Base-by-base conservation (phyloP, 148 eudicot genomes). In the Chenopodium formosanum region DNA sequence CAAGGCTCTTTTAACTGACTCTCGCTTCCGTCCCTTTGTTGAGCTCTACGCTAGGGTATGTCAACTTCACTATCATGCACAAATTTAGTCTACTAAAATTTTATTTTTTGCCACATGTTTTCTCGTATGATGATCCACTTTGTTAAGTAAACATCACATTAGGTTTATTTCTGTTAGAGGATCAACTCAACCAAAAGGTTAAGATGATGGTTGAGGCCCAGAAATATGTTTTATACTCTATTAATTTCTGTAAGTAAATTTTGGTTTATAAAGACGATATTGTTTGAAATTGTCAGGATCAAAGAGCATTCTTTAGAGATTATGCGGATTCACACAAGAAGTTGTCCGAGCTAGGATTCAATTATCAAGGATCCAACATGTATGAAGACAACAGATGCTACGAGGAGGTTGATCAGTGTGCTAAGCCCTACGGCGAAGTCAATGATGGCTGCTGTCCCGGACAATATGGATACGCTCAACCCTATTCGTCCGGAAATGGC, bases 261-360 rank as follows among this genome's bases (percentile, higher is more conserved):
- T 48, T 48, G 52, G 52, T 48, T 48, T 9, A 48, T 53, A 53
- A 3, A 52, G 56, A 14, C 11, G 13, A 52, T 14, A 52, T 2
- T 50, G 16, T 50, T 50, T 50, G 14, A 34, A 34, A 34, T 34
- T 34, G 37, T 34, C 44, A 93, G 98, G 93, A 95, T 78, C 91
- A 95, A 71, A 91, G 88, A 40, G 91, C 89, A 52, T 95, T 95
- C 81, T 95, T 95, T 83, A 84, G 76, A 84, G 97, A 93, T 81
- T 95, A 95, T 83, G 95, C 95, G 9, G 87, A 71, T 52, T 95
- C 98, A 81, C 98, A 93, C 92, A 93, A 91, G 89, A 95, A 91
- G 82, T 82, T 93, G 37, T 95, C 98, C 0, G 93, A 93, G 88
- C 85, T 95, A 27, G 98, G 98, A 50, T 91, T 90, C 73, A 85